Evolutionary conservation across 1,284 basidiomycete species (phyloP).

Genomic region (Laetiporus sulphureus): DNA sequence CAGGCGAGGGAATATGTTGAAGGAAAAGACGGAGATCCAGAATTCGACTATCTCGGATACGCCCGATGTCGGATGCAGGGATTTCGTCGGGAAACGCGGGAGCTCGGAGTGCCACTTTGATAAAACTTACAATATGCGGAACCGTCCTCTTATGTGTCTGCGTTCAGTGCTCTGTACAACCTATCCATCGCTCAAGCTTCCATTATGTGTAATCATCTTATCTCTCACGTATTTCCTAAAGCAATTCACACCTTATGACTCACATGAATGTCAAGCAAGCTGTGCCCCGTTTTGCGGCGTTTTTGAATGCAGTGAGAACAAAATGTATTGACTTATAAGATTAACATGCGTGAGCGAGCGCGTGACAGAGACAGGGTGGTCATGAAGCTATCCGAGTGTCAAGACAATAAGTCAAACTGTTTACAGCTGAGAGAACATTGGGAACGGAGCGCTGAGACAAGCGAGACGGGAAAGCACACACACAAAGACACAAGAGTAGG

Average conservation of each 20-base stretch:
- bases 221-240: no score
- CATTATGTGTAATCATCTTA: not conserved
- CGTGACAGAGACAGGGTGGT: constrained; percentile 13
- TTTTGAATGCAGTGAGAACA: not conserved
- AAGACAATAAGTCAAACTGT: constrained; percentile 34
- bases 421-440: no score
- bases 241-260: no score
- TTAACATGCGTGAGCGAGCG: constrained; percentile 25
- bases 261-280: no score
- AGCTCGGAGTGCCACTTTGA: constrained; percentile 34
- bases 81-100: constrained; percentile 52
- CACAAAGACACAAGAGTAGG: no score
- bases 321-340: constrained; percentile 29
- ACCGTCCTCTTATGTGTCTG: no score
- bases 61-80: constrained; percentile 56
- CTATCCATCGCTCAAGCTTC: not conserved
- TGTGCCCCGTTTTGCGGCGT: no score
- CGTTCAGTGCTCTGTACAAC: not conserved
- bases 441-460: constrained; percentile 20
- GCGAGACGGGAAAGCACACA: no score
- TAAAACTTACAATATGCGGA: no score
- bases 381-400: constrained; percentile 26
- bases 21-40: constrained; percentile 47
- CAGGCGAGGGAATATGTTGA: constrained; percentile 81
- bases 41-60: constrained; percentile 78